Conservation (phyloP, 164 flowering plant genomes). For the Dillenia suffruticosa region DNA sequence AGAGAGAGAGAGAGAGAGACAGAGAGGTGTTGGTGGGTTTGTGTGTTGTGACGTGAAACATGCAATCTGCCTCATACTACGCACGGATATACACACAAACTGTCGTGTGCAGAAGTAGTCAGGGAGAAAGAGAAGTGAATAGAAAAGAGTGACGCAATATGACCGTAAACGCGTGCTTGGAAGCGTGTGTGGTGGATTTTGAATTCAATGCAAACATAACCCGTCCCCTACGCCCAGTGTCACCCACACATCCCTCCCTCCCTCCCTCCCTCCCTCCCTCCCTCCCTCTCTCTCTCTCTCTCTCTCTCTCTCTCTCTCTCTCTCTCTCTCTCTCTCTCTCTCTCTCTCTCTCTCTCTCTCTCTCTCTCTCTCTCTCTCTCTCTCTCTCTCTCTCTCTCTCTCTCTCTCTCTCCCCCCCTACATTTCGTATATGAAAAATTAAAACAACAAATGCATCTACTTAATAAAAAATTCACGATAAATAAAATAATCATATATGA, state of each 20-base stretch:
- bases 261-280: constrained; percentile 1
- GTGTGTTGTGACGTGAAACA: neutral
- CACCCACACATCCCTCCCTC: neutral
- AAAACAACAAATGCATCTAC: no score
- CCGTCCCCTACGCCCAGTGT: constrained; percentile 4
- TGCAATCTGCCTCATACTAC: constrained; percentile 5
- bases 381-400: no score
- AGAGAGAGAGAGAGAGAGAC: neutral
- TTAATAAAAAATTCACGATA: no score
- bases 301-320: no score
- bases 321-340: neutral
- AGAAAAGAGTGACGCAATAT: constrained; percentile 15
- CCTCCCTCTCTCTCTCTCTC: no score
- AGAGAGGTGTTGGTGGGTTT: neutral
- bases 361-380: neutral
- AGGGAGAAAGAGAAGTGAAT: neutral
- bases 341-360: neutral
- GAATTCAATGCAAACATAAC: constrained; percentile 18
- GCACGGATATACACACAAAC: constrained; percentile 11
- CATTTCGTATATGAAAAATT: no score
- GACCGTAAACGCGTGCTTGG: constrained; percentile 38
- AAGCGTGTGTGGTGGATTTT: constrained; percentile 37
- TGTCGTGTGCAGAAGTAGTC: constrained; percentile 3
- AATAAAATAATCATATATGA: no score
- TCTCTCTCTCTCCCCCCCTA: no score